phyloP scores from a whole-genome alignment of 2,329 filamentous ascomycete species.

The Claviceps humidiphila region DNA sequence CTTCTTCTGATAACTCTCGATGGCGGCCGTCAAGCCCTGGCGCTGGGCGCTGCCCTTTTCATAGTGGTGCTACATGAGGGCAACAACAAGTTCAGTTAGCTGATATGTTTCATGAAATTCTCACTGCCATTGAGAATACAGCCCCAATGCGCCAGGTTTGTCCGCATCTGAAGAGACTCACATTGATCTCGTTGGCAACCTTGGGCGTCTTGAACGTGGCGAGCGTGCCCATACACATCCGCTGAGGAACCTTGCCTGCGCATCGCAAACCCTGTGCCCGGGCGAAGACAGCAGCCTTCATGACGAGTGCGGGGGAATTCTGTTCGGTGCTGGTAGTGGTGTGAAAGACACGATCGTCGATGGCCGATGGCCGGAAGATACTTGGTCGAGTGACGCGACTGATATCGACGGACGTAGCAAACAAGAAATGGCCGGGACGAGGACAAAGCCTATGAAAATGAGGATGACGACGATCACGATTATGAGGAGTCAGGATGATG shows the following conservation, averaged over 20 bases:
- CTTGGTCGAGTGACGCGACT: no score
- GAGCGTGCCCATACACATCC: constrained; percentile 39
- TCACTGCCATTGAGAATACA: no score
- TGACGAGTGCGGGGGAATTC: constrained; percentile 6
- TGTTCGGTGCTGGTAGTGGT: neutral
- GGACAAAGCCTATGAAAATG: no score
- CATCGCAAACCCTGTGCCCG: constrained; percentile 20
- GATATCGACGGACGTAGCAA: no score
- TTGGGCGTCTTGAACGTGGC: constrained; percentile 80
- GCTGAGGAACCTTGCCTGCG: constrained; percentile 16
- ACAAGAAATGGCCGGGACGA: no score
- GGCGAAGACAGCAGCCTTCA: constrained; percentile 23
- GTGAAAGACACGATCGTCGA: neutral
- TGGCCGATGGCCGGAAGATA: no score
- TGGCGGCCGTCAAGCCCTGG: constrained; percentile 58
- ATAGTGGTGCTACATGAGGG: constrained; percentile 66
- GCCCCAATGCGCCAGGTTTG: no score
- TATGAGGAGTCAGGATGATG: no score
- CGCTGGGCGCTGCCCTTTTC: constrained; percentile 70
- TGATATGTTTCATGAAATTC: no score
- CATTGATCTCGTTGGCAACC: constrained; percentile 90
- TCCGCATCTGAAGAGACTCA: constrained; percentile 31
- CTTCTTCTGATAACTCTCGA: constrained; percentile 55
- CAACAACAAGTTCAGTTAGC: neutral
- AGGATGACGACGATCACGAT: no score